Evolutionary conservation across 129 eudicot species (phyloP), one percentile per base, ranked within the genome.

Genomic region (Escallonia rubra): DNA sequence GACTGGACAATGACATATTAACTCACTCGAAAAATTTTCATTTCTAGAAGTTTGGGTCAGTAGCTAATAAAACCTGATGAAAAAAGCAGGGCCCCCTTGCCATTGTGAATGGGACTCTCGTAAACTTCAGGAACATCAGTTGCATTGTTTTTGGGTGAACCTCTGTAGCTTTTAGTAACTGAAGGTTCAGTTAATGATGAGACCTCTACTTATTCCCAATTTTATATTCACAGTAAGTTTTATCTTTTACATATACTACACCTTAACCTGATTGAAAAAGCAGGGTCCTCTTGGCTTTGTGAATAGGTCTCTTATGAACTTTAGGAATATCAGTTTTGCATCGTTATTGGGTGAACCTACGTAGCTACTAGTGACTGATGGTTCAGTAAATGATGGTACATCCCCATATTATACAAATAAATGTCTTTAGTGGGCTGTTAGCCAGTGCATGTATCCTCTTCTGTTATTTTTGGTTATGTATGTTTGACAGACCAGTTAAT

Each of bases 291-390:
- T 59, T 79, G 72, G 75, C 77, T 71, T 57, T 67, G 69, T 78
- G 81, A 58, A 71, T 51, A 41, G 75, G 76, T 38, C 82, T 80
- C 79, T 83, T 78, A 82, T 83, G 52, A 72, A 77, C 69, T n/a
- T 80, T 83, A 79, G 82, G 85, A 74, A 79, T 44, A 82, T 34
- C 34, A 23, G 34, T 2, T 11, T 52, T 59, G 71, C 77, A 69
- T 76, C 50, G 82, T 83, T 83, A 41, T 79, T 83, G 85, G 88
- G 88, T 83, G 88, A 83, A 79, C 88, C 81, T 57, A 56, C 64
- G 61, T 73, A 67, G 10, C 9, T 52, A 6, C 41, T 8, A 8
- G 51, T 81, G 82, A 64, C 61, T 9, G 73, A 72, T 48, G 86
- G 79, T 81, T 76, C 82, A 72, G 76, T 81, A 81, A 81, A 81